These are phyloP conservation scores for Kodamaea alishanica DNA, from an alignment of 1,139 yeast species.

Conservation along the genomic window DNA sequence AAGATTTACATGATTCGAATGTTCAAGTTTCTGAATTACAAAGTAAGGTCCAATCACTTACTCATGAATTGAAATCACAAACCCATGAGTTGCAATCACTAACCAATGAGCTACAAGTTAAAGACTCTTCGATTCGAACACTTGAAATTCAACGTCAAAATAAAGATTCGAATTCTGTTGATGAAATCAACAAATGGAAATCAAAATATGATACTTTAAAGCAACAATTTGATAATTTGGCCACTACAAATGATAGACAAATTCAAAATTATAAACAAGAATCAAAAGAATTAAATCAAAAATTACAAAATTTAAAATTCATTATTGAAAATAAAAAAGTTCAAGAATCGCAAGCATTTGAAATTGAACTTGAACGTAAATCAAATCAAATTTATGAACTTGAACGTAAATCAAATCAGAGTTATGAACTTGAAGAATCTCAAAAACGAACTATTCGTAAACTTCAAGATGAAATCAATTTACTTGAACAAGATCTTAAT, in stretches of 20 bases:
- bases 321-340: not conserved
- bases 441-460: conserved; percentile 5
- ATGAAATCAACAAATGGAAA: conserved; percentile 2
- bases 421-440: not conserved
- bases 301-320: not conserved
- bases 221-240: conserved; percentile 2
- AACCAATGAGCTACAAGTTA: too few species aligned
- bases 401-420: conserved; percentile 6
- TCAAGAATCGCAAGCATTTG: not conserved
- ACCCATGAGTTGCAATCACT: not conserved
- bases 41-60: conserved; percentile 7
- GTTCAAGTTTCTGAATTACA: conserved; percentile 14
- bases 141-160: too few species aligned
- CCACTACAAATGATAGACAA: not conserved
- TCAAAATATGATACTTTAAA: conserved; percentile 1
- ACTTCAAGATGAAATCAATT: conserved; percentile 11
- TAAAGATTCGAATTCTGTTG: not conserved
- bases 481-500: conserved; percentile 12
- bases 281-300: not conserved
- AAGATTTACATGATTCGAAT: conserved; percentile 13
- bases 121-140: too few species aligned
- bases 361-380: conserved; percentile 5
- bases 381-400: conserved; percentile 18
- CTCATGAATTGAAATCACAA: conserved; percentile 2
- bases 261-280: conserved; percentile 1